phyloP scores from a whole-genome alignment of 139 green algal species.

The Trebouxia sp. region DNA sequence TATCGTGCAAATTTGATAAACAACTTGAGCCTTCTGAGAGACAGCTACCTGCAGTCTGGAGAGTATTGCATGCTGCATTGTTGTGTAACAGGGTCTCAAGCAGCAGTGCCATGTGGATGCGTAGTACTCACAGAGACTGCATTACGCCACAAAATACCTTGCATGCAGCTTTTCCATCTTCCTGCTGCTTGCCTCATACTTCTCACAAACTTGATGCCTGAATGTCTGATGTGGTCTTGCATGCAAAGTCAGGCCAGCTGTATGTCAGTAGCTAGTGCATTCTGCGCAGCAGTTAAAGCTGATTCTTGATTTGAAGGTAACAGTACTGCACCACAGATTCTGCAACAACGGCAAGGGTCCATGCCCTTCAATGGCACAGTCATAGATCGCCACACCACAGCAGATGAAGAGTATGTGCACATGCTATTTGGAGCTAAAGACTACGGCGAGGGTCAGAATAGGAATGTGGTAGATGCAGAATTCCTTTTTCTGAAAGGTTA shows the following conservation, averaged over 20 bases:
- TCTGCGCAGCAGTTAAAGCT: no score
- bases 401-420: conserved; percentile 56
- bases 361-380: conserved; percentile 35
- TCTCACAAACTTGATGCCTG: not conserved
- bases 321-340: conserved; percentile 32
- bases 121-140: no score
- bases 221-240: not conserved
- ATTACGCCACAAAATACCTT: no score
- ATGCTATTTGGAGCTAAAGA: not conserved
- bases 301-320: not conserved
- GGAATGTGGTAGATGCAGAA: conserved; percentile 55
- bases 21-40: no score
- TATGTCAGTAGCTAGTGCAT: not conserved
- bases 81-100: no score
- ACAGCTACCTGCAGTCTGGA: no score
- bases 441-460: conserved; percentile 22
- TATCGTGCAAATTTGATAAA: no score
- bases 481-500: conserved; percentile 58
- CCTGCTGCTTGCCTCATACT: not conserved
- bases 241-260: not conserved
- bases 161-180: no score
- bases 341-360: conserved; percentile 15
- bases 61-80: no score
- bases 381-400: conserved; percentile 39
- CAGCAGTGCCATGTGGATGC: no score